Evolutionary conservation across 306 rosid species (phyloP), one percentile per base, ranked within the genome.

Genomic region (Medicago lupulina): DNA sequence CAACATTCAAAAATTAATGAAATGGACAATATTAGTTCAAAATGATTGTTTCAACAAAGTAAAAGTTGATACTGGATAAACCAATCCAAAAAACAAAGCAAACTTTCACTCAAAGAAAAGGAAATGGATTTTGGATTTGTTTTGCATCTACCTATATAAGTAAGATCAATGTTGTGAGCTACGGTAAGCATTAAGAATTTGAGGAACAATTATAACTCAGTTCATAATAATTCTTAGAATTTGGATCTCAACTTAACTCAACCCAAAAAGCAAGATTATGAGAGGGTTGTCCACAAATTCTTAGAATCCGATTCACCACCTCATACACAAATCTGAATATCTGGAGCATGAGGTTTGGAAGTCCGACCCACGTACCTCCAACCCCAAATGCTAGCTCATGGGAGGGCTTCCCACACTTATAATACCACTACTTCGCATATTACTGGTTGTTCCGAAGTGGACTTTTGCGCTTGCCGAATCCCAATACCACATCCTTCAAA

Each of bases 1-100:
- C 46, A 49, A 23, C 28, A 23, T 23, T 23, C 28, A 23, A 23
- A 23, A 23, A 23, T 23, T 1, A 23, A 23, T 2, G 3, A 23
- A 23, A 23, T 2, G 2, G 0, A 23, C 28, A 23, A 43, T 14
- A 59, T 21, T 28, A 50, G 44, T 25, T 7, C 15, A 82, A 72
- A 50, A 21, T 43, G 47, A 40, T 66, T 13, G 25, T 57, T 53
- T 40, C 66, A 38, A 54, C 5, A 54, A 2, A 63, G 66, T 44
- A 19, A 21, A n/a, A 46, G 38, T 49, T 46, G 25, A 71, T 12
- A 41, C 49, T 1, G 12, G 19, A 78, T 5, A 51, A 54, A 79
- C 2, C 1, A 75, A 50, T 31, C 57, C n/a, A n/a, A n/a, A n/a
- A 51, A 51, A 57, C 74, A 69, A 47, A 55, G 10, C 2, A 78